Percentiles rank a stretch among this genome's conserved stretches.
These are phyloP conservation scores for Nakazawaea holstii DNA, from an alignment of 805 yeast genomes.

Conservation along the genomic window DNA sequence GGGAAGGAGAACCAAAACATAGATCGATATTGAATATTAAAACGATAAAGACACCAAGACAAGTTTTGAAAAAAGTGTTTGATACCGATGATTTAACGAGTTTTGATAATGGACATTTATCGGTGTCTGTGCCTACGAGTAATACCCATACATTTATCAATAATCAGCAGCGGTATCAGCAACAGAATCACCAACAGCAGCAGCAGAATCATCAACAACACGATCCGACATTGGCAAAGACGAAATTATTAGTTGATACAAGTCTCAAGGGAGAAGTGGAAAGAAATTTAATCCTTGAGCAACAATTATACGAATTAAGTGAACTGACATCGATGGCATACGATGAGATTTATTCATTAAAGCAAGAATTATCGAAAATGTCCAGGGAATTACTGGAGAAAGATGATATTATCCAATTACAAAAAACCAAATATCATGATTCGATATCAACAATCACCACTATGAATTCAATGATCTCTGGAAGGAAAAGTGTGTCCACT, in stretches of 20 bases:
- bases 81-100: slow-evolving; percentile 1
- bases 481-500: background rate
- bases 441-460: background rate
- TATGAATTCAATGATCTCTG: background rate
- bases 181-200: no score
- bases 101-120: background rate
- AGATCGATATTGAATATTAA: background rate
- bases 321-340: slow-evolving; percentile 2
- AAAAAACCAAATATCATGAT: background rate
- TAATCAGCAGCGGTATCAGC: no score
- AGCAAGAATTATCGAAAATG: background rate
- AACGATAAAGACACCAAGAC: background rate
- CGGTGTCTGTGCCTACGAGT: background rate
- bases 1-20: background rate
- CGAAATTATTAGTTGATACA: slow-evolving; percentile 3
- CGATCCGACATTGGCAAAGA: background rate
- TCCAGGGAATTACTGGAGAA: background rate
- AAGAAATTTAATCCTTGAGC: slow-evolving; percentile 4
- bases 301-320: slow-evolving; percentile 3
- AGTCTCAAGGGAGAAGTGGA: slow-evolving; percentile 1
- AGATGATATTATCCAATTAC: background rate
- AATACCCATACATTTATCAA: no score
- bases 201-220: no score
- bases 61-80: background rate
- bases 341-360: slow-evolving; percentile 1